Evolutionary conservation across 1,284 basidiomycete species (phyloP), one percentile per base, ranked within the genome.

Genomic region (Irpex sp.): DNA sequence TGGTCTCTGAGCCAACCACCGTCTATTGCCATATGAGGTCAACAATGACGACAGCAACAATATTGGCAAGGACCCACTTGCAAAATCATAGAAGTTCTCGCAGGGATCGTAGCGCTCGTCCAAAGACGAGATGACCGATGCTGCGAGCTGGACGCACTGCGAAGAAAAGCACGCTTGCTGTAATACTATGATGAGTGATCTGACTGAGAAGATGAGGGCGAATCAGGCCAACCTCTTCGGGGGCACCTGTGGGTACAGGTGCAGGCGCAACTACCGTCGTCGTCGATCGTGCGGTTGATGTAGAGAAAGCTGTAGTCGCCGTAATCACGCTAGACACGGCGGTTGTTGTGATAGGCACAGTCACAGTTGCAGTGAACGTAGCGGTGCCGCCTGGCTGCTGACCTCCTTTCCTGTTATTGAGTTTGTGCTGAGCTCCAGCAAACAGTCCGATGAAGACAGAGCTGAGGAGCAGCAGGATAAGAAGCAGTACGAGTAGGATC

Each of bases 61-160:
- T 47, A 19, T 16, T 18, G 18, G 14, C 5, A 1, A 19, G 16
- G 9, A 81, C 87, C 69, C 68, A 93, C 92, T 93, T 16, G 93
- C 86, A 75, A 90, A 99, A 65, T 90, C 83, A 73, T 96, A 98
- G 73, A 98, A 98, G 75, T 96, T 90, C 67, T 98, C 92, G 76
- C 96, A 99, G 0, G 96, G 96, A 73, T 98, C 93, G 66, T 91
- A 82, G 3, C 87, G 80, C 12, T 83, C 82, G 73, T 99, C 95
- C 55, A 99, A 77, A 2, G 87, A 86, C 23, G 87, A 84, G 28
- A 98, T 78, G 62, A 99, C 90, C 1, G 87, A 83, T 2, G 93
- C 90, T 4, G 96, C 88, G 12, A 96, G 82, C 53, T 88, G 77
- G 58, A 98, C 89, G 71, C 96, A 99, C 64, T 90, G 84, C 16